These are phyloP conservation scores for Taphrina communis DNA, from an alignment of 1,139 yeast species.

Conservation along the genomic window DNA sequence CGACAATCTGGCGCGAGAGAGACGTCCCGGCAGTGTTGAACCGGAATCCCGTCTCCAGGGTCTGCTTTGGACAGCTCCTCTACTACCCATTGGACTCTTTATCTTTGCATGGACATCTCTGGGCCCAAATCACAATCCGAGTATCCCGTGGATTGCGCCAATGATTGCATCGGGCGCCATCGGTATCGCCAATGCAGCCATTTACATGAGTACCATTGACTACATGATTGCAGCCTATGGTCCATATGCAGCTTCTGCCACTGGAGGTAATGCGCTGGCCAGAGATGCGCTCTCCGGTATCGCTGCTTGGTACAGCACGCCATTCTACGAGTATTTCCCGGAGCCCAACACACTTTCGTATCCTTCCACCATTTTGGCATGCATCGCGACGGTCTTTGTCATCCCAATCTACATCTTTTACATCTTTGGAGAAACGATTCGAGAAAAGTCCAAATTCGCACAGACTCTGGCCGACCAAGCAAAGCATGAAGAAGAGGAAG, in stretches of 20 bases:
- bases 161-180: conserved; percentile 53
- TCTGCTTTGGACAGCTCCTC: conserved; percentile 49
- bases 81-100: conserved; percentile 54
- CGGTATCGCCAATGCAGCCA: conserved; percentile 54
- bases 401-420: conserved; percentile 51
- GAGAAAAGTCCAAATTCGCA: conserved; percentile 57
- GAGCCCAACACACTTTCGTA: conserved; percentile 51
- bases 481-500: conserved; percentile 19
- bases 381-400: conserved; percentile 55
- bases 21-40: conserved; percentile 29
- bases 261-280: conserved; percentile 57
- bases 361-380: conserved; percentile 54
- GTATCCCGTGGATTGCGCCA: conserved; percentile 53
- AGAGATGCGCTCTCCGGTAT: conserved; percentile 55
- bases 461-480: conserved; percentile 43
- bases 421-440: conserved; percentile 59
- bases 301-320: conserved; percentile 54
- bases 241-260: conserved; percentile 56
- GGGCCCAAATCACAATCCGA: conserved; percentile 51
- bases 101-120: conserved; percentile 56
- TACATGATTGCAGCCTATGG: conserved; percentile 56
- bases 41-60: conserved; percentile 40
- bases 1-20: conserved; percentile 24
- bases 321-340: conserved; percentile 51
- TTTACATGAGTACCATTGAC: conserved; percentile 55